These are phyloP conservation scores for Cucumis melo DNA, from an alignment of 306 rosid species.

Conservation along the genomic window DNA sequence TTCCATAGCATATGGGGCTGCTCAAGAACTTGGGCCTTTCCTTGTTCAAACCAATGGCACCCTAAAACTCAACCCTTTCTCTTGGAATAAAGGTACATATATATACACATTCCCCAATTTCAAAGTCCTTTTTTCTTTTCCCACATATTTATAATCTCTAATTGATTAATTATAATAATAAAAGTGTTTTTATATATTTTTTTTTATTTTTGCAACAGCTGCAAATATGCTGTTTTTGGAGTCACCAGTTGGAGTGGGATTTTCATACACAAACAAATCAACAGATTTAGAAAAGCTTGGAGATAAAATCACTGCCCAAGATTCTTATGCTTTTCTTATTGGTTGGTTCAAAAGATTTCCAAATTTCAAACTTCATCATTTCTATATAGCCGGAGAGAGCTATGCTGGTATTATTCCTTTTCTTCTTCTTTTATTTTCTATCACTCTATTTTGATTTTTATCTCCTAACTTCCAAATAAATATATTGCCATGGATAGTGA, in stretches of 20 bases:
- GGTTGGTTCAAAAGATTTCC: conserved; percentile 62
- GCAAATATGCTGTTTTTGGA: conserved; percentile 62
- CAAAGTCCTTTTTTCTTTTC: too few relatives aligned
- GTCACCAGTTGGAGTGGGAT: conserved; percentile 66
- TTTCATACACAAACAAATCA: conserved; percentile 49
- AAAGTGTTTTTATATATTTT: background rate
- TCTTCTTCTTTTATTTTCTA: too few relatives aligned
- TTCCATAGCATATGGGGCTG: conserved; percentile 53
- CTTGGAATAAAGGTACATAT: conserved; percentile 44
- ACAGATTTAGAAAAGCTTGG: conserved; percentile 35
- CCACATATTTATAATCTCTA: too few relatives aligned
- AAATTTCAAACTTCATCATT: conserved; percentile 28
- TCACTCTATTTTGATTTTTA: too few relatives aligned
- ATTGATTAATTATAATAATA: too few relatives aligned
- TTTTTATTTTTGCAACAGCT: conserved; percentile 11
- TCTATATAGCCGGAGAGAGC: conserved; percentile 63
- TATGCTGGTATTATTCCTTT: conserved; percentile 33
- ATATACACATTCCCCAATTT: too few relatives aligned
- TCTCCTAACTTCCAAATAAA: too few relatives aligned
- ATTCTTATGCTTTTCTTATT: conserved; percentile 38
- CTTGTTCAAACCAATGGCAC: conserved; percentile 19
- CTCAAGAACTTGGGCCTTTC: conserved; percentile 68
- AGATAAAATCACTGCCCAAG: conserved; percentile 36
- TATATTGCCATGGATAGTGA: too few relatives aligned
- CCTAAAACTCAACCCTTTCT: conserved; percentile 25